Evolutionary conservation across 257 asterid species (phyloP).

Genomic region (Nicotiana benthamiana): DNA sequence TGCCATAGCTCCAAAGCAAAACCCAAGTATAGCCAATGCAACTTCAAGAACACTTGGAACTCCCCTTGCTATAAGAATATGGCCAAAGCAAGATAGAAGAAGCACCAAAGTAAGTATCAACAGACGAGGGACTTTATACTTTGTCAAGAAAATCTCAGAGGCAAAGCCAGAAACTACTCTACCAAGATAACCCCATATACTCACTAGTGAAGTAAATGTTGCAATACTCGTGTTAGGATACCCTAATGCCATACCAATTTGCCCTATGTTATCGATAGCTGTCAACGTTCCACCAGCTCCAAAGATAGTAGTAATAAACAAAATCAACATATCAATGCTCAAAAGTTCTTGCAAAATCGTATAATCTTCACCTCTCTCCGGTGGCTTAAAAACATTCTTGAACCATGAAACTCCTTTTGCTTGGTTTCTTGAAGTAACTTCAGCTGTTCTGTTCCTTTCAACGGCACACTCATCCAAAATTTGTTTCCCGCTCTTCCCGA

Average conservation of each 20-base stretch:
- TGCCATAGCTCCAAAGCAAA: slow-evolving; percentile 83
- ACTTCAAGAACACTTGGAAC: slow-evolving; percentile 51
- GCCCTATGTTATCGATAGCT: slow-evolving; percentile 62
- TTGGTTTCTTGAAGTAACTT: not conserved
- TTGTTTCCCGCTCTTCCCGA: slow-evolving; percentile 14
- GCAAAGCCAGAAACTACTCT: slow-evolving; percentile 57
- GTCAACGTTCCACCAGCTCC: slow-evolving; percentile 77
- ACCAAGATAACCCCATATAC: slow-evolving; percentile 76
- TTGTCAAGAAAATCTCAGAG: slow-evolving; percentile 44
- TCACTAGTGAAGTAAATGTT: slow-evolving; percentile 65
- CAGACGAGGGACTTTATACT: slow-evolving; percentile 58
- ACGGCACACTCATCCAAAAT: slow-evolving; percentile 10
- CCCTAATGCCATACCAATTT: slow-evolving; percentile 51
- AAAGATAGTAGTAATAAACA: slow-evolving; percentile 54
- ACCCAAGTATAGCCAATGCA: slow-evolving; percentile 66
- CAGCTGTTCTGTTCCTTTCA: slow-evolving; percentile 11
- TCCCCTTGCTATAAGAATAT: slow-evolving; percentile 47
- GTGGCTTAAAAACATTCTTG: slow-evolving; percentile 46
- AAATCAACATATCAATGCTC: slow-evolving; percentile 50
- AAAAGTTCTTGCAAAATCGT: slow-evolving; percentile 67
- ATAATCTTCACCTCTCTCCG: slow-evolving; percentile 59
- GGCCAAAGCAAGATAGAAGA: slow-evolving; percentile 46
- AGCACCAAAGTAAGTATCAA: slow-evolving; percentile 42
- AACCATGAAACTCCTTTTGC: slow-evolving; percentile 40
- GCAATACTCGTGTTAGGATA: slow-evolving; percentile 49